phyloP scores from a whole-genome alignment of 345 rosid species.

The Stellera chamaejasme region DNA sequence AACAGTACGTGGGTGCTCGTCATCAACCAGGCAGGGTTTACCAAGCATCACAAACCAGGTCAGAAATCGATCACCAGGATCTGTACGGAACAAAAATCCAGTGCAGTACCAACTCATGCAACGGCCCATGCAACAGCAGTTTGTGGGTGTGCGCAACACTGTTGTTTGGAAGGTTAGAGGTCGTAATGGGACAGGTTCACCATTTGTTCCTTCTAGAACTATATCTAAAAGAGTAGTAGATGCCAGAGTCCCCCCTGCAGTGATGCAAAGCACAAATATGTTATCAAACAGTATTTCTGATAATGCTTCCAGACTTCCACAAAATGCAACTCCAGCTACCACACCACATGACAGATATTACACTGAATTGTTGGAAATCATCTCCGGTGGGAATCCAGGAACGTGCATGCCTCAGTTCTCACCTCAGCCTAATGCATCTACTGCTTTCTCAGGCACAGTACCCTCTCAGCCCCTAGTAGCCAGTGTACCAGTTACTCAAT shows the following conservation, averaged over 20 bases:
- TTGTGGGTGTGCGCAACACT: conserved; percentile 20
- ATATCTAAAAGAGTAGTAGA: conserved; percentile 21
- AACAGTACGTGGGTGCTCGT: conserved; percentile 32
- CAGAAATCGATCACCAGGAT: conserved; percentile 14
- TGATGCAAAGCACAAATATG: conserved; percentile 12
- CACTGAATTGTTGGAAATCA: conserved; percentile 8
- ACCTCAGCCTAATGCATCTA: conserved; percentile 9
- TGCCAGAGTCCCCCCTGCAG: conserved; percentile 8
- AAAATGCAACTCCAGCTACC: conserved; percentile 11
- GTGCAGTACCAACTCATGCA: conserved; percentile 12
- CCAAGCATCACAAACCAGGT: conserved; percentile 25
- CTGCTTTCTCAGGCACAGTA: conserved; percentile 7
- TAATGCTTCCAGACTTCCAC: conserved; percentile 10
- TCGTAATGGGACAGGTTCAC: conserved; percentile 16
- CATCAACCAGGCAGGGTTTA: conserved; percentile 20
- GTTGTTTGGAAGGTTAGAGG: conserved; percentile 29
- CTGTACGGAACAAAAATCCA: conserved; percentile 14
- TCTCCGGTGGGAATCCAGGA: conserved; percentile 13
- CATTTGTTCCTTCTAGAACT: conserved; percentile 20
- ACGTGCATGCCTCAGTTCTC: conserved; percentile 13
- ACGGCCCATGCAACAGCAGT: conserved; percentile 15
- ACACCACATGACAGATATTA: conserved; percentile 11
- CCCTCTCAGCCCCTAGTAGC: conserved; percentile 15
- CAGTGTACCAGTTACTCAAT: conserved; percentile 11
- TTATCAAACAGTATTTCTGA: conserved; percentile 13